Evolutionary conservation across 2,329 filamentous ascomycete genomes (phyloP).

Genomic region (Trichophyton verrucosum): DNA sequence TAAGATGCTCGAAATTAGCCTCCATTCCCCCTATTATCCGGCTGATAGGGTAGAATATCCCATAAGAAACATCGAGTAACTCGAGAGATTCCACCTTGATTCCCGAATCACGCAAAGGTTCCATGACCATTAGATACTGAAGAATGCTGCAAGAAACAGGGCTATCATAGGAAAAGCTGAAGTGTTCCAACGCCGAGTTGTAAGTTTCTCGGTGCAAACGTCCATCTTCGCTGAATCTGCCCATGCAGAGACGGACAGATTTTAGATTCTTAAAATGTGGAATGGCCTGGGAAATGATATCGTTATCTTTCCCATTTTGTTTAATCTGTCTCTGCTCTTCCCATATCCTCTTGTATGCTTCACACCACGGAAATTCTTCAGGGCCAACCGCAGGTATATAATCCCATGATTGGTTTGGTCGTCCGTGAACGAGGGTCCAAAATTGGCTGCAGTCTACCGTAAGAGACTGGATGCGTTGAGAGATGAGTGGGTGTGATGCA

Average conservation of each 20-base stretch:
- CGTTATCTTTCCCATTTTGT: not conserved
- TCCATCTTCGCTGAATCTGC: not conserved
- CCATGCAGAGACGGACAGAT: not conserved
- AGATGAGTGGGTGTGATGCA: constrained; percentile 2
- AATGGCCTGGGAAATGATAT: not conserved
- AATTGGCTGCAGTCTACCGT: constrained; percentile 4
- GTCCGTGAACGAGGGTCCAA: not conserved
- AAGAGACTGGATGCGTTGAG: constrained; percentile 3
- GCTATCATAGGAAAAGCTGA: not conserved
- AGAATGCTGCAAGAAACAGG: not conserved
- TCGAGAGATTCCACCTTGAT: constrained; percentile 3
- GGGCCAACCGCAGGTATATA: not conserved
- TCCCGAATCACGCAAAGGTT: not conserved
- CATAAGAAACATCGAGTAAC: not conserved
- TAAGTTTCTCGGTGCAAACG: not conserved
- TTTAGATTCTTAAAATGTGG: not conserved
- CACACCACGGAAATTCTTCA: not conserved
- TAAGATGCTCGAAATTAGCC: not conserved
- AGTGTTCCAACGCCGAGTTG: not conserved
- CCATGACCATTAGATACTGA: constrained; percentile 5
- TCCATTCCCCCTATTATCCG: not conserved
- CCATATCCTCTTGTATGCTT: not conserved
- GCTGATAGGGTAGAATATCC: not conserved
- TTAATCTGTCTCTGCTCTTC: not conserved
- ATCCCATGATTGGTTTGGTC: not conserved